Evolutionary conservation across 2,329 filamentous ascomycete genomes (phyloP).

Genomic region (Aureobasidium zeae): DNA sequence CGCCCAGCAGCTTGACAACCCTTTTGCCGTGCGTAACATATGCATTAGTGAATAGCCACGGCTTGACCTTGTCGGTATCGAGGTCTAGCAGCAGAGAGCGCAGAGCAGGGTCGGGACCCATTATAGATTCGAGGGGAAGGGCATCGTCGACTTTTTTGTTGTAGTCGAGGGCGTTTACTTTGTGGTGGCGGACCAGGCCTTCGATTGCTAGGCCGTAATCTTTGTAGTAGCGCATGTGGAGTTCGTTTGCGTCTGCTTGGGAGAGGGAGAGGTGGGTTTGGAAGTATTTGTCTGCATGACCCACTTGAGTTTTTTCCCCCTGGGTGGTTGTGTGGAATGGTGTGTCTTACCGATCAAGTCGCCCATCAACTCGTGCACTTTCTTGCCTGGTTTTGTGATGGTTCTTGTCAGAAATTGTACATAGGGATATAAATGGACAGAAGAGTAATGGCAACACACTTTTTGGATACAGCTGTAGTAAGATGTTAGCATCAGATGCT

Average conservation of each 20-base stretch:
- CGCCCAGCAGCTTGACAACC: constrained; percentile 68
- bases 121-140: constrained; percentile 72
- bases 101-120: constrained; percentile 67
- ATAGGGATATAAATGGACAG: background rate
- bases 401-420: background rate
- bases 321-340: constrained; percentile 42
- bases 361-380: constrained; percentile 83
- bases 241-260: constrained; percentile 66
- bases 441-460: constrained; percentile 39
- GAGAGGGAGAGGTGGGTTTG: constrained; percentile 62
- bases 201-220: constrained; percentile 97
- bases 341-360: constrained; percentile 64
- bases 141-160: constrained; percentile 93
- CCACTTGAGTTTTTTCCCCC: background rate
- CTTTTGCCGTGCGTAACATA: constrained; percentile 80
- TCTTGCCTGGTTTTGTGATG: constrained; percentile 42
- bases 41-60: constrained; percentile 96
- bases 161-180: constrained; percentile 91
- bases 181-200: constrained; percentile 84
- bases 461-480: constrained; percentile 64
- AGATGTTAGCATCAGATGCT: background rate
- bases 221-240: constrained; percentile 88
- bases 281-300: constrained; percentile 47
- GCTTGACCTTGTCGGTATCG: constrained; percentile 70
- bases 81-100: constrained; percentile 71